Percentiles rank a stretch among this genome's conserved stretches.
These are phyloP conservation scores for Aspergillus unguis DNA, from an alignment of 2,329 filamentous ascomycete species.

Conservation along the genomic window DNA sequence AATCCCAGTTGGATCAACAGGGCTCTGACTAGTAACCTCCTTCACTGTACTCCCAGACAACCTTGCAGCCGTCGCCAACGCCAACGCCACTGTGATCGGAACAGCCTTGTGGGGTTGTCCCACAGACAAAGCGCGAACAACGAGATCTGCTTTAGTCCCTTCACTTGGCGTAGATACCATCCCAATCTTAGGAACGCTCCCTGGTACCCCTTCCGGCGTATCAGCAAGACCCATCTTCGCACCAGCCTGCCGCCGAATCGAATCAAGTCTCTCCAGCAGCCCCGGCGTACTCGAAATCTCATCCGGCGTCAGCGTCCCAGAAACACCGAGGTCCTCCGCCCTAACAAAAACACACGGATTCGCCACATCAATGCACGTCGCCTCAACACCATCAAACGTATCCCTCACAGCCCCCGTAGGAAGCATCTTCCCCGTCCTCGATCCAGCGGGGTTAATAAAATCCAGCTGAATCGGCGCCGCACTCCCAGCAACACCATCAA, in stretches of 20 bases:
- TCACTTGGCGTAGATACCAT: conserved; percentile 44
- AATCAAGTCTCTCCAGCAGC: conserved; percentile 51
- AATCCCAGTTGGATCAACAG: conserved; percentile 34
- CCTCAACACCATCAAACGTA: conserved; percentile 47
- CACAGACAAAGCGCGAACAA: conserved; percentile 53
- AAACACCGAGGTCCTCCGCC: conserved; percentile 49
- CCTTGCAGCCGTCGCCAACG: conserved; percentile 49
- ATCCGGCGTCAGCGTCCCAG: conserved; percentile 49
- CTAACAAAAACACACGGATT: conserved; percentile 64
- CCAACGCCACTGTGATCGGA: conserved; percentile 55
- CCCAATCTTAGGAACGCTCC: conserved; percentile 61
- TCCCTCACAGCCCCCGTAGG: conserved; percentile 59
- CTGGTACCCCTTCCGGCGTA: conserved; percentile 46
- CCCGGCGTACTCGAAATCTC: conserved; percentile 48
- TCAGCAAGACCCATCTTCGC: conserved; percentile 59
- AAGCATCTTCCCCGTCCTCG: conserved; percentile 60
- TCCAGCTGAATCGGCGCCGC: conserved; percentile 57
- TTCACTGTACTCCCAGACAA: conserved; percentile 43
- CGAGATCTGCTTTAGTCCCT: conserved; percentile 33
- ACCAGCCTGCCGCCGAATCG: conserved; percentile 56
- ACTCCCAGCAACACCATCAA: conserved; percentile 62
- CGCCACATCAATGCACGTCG: conserved; percentile 61
- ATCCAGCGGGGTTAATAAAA: conserved; percentile 61
- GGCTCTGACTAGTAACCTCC: conserved; percentile 22
- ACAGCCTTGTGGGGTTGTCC: conserved; percentile 57